Conservation (phyloP, 768 basidiomycete genomes). For the Lactarius quietus region DNA sequence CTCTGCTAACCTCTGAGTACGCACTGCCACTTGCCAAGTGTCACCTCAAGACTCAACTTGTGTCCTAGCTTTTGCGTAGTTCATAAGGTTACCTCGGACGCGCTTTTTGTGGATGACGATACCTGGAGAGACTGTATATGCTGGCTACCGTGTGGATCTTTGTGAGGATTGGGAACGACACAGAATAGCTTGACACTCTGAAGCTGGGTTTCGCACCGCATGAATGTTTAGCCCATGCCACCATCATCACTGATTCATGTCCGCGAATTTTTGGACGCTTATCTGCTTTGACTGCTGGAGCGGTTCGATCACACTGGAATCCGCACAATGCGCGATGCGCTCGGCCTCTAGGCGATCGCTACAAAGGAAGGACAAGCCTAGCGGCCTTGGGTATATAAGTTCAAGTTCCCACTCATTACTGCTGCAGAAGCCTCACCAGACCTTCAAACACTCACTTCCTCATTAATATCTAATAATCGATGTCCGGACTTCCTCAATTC, state of each 20-base stretch:
- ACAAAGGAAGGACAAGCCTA: background rate
- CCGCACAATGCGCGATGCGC: background rate
- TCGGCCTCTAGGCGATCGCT: background rate
- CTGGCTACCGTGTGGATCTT: background rate
- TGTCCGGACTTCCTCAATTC: background rate
- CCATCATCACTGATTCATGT: background rate
- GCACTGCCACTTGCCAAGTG: background rate
- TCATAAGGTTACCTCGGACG: background rate
- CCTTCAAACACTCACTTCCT: background rate
- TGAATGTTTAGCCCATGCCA: no score
- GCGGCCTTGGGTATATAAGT: background rate
- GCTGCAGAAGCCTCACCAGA: background rate
- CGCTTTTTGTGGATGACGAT: background rate
- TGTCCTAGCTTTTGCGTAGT: background rate
- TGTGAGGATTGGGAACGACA: background rate
- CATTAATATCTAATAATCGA: background rate
- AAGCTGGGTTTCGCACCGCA: background rate
- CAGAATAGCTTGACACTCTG: background rate
- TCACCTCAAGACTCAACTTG: no score
- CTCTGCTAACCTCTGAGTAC: background rate
- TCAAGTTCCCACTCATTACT: background rate
- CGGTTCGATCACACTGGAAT: background rate
- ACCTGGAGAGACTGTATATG: background rate
- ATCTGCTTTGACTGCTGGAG: background rate
- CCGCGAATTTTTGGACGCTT: background rate